Conservation (phyloP, 331 rosid genomes). For the Quercus lobata region DNA sequence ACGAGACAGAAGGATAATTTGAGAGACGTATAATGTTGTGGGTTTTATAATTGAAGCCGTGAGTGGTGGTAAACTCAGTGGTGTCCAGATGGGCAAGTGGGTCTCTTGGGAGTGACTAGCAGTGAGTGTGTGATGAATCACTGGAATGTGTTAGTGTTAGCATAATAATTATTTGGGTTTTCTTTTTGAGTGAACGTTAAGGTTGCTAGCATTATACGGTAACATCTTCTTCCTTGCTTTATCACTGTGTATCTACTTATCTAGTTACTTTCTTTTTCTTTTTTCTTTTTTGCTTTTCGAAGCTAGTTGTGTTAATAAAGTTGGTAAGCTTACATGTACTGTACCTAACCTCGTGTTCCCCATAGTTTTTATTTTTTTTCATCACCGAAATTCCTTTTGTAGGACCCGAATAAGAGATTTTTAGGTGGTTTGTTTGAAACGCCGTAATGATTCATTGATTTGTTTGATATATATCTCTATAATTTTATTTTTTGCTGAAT, state of each 20-base stretch:
- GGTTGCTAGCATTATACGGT: constrained; percentile 24
- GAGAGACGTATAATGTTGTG: neutral
- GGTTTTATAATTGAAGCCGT: constrained; percentile 30
- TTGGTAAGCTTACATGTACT: too few relatives aligned
- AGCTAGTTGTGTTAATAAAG: neutral
- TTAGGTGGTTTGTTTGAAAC: constrained; percentile 18
- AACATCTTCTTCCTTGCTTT: constrained; percentile 13
- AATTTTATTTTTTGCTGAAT: neutral
- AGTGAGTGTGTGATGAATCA: neutral
- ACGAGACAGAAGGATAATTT: neutral
- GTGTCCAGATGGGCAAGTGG: constrained; percentile 19
- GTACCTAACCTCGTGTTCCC: neutral
- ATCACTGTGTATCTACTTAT: constrained; percentile 18
- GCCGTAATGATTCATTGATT: neutral
- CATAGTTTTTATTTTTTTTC: constrained; percentile 5
- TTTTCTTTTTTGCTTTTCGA: neutral
- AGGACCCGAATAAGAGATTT: neutral
- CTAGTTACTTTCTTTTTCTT: neutral
- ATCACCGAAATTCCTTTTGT: constrained; percentile 1
- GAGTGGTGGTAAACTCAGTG: constrained; percentile 36
- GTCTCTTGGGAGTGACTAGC: neutral
- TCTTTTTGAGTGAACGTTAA: constrained; percentile 21
- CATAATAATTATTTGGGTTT: constrained; percentile 8
- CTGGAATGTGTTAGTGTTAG: neutral
- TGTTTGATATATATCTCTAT: too few relatives aligned